Conservation (phyloP, 2,329 filamentous ascomycete species). For the Neofusicoccum cordaticola region DNA sequence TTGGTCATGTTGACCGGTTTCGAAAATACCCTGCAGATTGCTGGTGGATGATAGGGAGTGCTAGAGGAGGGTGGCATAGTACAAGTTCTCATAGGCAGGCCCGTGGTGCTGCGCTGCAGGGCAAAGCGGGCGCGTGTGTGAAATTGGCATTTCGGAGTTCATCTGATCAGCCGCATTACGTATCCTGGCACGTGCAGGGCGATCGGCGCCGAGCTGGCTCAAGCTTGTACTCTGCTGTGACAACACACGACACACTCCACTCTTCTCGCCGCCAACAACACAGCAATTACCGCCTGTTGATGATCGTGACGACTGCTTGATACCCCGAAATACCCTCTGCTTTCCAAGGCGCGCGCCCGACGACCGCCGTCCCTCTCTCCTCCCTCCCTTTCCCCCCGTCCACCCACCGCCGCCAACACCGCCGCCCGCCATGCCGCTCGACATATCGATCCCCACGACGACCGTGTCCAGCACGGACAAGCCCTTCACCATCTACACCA, state of each 20-base stretch:
- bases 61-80: neutral
- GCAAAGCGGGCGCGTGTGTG: neutral
- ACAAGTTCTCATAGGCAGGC: conserved; percentile 3
- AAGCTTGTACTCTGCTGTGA: conserved; percentile 9
- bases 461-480: conserved; percentile 55
- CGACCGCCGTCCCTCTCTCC: neutral
- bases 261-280: conserved; percentile 6
- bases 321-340: neutral
- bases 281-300: conserved; percentile 3
- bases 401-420: neutral
- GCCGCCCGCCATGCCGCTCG: conserved; percentile 18
- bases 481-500: conserved; percentile 74
- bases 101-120: conserved; percentile 2
- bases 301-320: neutral
- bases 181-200: conserved; percentile 1
- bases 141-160: conserved; percentile 2
- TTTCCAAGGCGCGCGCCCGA: neutral
- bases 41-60: neutral
- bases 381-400: neutral
- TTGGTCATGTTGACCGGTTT: conserved; percentile 17
- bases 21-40: conserved; percentile 18
- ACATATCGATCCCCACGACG: conserved; percentile 48
- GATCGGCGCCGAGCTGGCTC: conserved; percentile 1
- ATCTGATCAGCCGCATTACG: conserved; percentile 11
- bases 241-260: conserved; percentile 15